Evolutionary conservation across 140 eudicot species (phyloP), one percentile per base, ranked within the genome.

Genomic region (Ambrosia hybrid): DNA sequence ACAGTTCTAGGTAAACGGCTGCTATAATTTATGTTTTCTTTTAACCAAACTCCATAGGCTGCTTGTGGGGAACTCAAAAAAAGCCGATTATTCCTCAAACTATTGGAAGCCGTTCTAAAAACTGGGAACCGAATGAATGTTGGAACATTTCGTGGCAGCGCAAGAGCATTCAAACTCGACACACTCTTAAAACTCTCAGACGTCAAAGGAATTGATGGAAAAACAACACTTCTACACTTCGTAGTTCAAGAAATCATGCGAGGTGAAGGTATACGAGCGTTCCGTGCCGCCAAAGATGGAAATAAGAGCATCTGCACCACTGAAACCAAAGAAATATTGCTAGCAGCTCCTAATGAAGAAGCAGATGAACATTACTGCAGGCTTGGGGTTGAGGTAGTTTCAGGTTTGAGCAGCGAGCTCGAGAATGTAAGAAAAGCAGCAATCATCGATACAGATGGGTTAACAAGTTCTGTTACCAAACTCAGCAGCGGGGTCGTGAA

Each of bases 81-180:
- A 72, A 94, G 89, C 72, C 80, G 96, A 17, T 80, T 94, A 76
- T 90, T 94, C 76, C 91, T 84, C 43, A 94, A 94, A 78, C 97
- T 94, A 48, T 73, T 94, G 15, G 99, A 94, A 79, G 99, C 96
- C 34, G 99, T 94, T 64, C 79, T 94, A 1, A 94, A 94, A 82
- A 94, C 99, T 4, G 99, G 99, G 13, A 94, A 94, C 51, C 97
- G 99, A 26, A 90, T 94, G 99, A 94, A 94, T 4, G 90, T 72
- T 38, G 99, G 99, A 67, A 94, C 99, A 9, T 94, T 86, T 71
- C 99, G 96, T 11, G 99, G 99, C 9, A 90, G 95, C 34, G 97
- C 99, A 45, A 96, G 84, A 73, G 99, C 99, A 36, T 90, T 94
- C 61, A 94, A 94, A 77, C 96, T 94, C 55, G 97, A 94, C 75